Percentiles rank a stretch among this genome's conserved stretches.
These are phyloP conservation scores for Wickerhamomyces rabaulensis DNA, from an alignment of 805 yeast genomes.

Conservation along the genomic window DNA sequence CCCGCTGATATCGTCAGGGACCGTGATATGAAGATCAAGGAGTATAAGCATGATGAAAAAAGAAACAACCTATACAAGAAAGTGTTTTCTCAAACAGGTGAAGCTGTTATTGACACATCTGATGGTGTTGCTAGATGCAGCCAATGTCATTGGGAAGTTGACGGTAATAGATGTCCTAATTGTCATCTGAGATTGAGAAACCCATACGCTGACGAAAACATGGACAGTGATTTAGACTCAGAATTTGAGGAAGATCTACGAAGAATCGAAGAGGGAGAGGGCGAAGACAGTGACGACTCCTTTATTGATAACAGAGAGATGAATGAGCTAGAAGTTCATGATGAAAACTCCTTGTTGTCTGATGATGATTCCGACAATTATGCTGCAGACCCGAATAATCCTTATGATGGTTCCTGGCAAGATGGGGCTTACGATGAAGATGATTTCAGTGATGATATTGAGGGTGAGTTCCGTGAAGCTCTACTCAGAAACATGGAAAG, in stretches of 20 bases:
- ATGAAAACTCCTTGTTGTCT: background rate
- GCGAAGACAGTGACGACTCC: background rate
- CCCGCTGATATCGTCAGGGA: slow-evolving; percentile 5
- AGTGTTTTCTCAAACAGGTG: slow-evolving; percentile 42
- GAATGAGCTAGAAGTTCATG: background rate
- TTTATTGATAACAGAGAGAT: background rate
- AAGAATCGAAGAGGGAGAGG: background rate
- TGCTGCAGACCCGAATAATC: background rate
- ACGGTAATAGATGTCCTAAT: slow-evolving; percentile 60
- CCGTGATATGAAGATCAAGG: slow-evolving; percentile 25
- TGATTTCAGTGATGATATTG: background rate
- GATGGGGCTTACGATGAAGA: background rate
- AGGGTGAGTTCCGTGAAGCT: background rate
- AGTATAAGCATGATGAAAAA: slow-evolving; percentile 36
- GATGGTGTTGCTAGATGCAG: slow-evolving; percentile 76
- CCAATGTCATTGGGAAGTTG: slow-evolving; percentile 76
- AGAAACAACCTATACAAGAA: slow-evolving; percentile 40
- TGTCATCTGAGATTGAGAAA: slow-evolving; percentile 53
- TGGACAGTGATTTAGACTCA: background rate
- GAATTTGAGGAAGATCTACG: background rate
- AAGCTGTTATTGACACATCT: slow-evolving; percentile 51
- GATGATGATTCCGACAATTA: background rate
- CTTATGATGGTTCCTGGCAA: background rate
- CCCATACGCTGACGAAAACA: slow-evolving; percentile 2
- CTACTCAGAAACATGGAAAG: background rate